phyloP scores from a whole-genome alignment of 768 basidiomycete genomes.

The Sistotremastrum suecicum region DNA sequence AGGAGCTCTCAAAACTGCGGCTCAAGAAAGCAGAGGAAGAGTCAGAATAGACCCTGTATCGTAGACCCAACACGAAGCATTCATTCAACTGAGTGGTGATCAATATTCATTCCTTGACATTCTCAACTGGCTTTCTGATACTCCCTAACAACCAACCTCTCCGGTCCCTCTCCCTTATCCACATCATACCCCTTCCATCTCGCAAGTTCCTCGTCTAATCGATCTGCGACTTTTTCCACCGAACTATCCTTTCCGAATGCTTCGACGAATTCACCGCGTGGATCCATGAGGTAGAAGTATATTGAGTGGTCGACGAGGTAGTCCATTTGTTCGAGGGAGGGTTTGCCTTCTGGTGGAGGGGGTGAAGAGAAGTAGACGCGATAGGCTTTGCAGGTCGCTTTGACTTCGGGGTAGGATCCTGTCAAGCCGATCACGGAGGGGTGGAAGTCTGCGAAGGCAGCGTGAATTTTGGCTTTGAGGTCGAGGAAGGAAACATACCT shows the following conservation, averaged over 20 bases:
- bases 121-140: background rate
- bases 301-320: slow-evolving; percentile 96
- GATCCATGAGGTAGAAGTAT: slow-evolving; percentile 98
- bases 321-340: slow-evolving; percentile 48
- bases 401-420: slow-evolving; percentile 74
- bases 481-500: slow-evolving; percentile 15
- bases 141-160: background rate
- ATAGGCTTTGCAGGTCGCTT: slow-evolving; percentile 85
- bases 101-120: too few species aligned
- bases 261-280: slow-evolving; percentile 84
- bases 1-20: slow-evolving; percentile 64
- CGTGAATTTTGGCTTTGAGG: background rate
- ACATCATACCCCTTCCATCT: slow-evolving; percentile 26
- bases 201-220: slow-evolving; percentile 38
- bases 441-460: slow-evolving; percentile 88
- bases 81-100: too few species aligned
- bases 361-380: slow-evolving; percentile 98
- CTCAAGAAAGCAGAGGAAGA: slow-evolving; percentile 26
- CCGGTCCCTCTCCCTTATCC: slow-evolving; percentile 12
- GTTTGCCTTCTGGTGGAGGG: slow-evolving; percentile 55
- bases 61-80: too few species aligned
- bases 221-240: slow-evolving; percentile 50
- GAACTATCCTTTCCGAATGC: slow-evolving; percentile 83
- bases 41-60: too few species aligned
- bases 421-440: slow-evolving; percentile 78